Evolutionary conservation across 768 basidiomycete genomes (phyloP).

Genomic region (Chalciporus pseudorubinellus): DNA sequence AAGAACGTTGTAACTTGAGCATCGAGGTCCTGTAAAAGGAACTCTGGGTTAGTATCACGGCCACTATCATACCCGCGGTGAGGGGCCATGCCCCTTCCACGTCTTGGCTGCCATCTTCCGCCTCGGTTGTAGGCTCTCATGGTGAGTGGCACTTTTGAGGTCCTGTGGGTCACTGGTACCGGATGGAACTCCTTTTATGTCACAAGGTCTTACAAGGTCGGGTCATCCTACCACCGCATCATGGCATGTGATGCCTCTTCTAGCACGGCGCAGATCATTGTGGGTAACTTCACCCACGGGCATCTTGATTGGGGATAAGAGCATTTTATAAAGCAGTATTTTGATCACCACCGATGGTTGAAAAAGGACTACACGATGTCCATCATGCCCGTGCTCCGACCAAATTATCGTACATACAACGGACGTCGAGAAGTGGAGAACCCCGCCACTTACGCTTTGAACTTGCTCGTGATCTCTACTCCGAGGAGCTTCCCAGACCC

Average conservation of each 20-base stretch:
- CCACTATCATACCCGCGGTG: neutral
- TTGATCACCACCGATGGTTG: too few relatives aligned
- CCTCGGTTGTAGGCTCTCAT: slow-evolving; percentile 20
- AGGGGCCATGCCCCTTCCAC: slow-evolving; percentile 12
- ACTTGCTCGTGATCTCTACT: slow-evolving; percentile 23
- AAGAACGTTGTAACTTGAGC: slow-evolving; percentile 18
- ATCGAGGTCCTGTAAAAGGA: slow-evolving; percentile 24
- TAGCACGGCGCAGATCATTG: slow-evolving; percentile 11
- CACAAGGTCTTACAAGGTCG: neutral
- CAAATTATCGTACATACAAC: too few relatives aligned
- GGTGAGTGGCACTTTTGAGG: neutral
- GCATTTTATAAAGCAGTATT: too few relatives aligned
- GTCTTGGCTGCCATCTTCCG: slow-evolving; percentile 8
- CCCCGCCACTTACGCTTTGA: neutral
- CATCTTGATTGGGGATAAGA: too few relatives aligned
- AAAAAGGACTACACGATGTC: too few relatives aligned
- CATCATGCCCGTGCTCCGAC: too few relatives aligned
- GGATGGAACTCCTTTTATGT: slow-evolving; percentile 5
- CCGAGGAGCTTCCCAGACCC: slow-evolving; percentile 19
- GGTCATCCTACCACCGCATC: too few relatives aligned
- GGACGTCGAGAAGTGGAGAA: too few relatives aligned
- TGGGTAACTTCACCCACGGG: too few relatives aligned
- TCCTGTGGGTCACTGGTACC: neutral
- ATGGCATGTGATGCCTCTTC: neutral
- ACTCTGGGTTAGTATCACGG: neutral